Percentiles rank a stretch among this genome's conserved stretches.
Conservation (phyloP, 139 green algal genomes). For the Limnomonas spitsbergensis region DNA sequence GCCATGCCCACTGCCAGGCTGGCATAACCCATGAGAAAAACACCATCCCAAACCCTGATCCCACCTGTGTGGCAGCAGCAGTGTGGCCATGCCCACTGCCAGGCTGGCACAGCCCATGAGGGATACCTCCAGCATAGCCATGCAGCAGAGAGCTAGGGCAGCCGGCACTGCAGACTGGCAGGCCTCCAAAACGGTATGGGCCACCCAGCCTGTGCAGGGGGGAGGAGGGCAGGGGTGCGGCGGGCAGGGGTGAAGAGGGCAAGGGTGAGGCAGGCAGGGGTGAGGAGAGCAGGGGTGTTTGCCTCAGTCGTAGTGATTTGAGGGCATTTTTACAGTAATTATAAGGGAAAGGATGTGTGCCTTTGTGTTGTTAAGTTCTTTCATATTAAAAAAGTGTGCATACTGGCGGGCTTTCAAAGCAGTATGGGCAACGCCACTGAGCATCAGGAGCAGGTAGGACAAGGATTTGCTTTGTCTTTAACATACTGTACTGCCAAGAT, state of each 20-base stretch:
- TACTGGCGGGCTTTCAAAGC: background rate
- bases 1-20: constrained; percentile 31
- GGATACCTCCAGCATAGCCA: constrained; percentile 39
- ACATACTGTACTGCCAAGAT: too few species aligned
- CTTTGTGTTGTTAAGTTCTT: background rate
- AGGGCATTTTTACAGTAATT: background rate
- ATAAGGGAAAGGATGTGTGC: background rate
- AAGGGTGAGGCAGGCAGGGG: background rate
- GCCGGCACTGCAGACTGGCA: background rate
- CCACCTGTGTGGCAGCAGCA: constrained; percentile 26
- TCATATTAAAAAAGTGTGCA: constrained; percentile 12
- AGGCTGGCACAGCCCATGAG: constrained; percentile 22
- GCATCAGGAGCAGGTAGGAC: too few species aligned
- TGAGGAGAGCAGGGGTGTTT: background rate
- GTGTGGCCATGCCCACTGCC: constrained; percentile 28
- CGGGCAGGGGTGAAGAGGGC: background rate
- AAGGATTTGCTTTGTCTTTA: too few species aligned
- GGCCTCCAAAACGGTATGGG: background rate
- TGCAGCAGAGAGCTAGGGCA: constrained; percentile 30
- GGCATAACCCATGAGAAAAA: constrained; percentile 12
- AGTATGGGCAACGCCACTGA: too few species aligned
- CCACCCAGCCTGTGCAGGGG: background rate
- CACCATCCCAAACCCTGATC: too few species aligned
- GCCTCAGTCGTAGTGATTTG: background rate
- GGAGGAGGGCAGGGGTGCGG: background rate